These are phyloP conservation scores for Annulohypoxylon nitens DNA, from an alignment of 495 filamentous ascomycete genomes.

Conservation along the genomic window DNA sequence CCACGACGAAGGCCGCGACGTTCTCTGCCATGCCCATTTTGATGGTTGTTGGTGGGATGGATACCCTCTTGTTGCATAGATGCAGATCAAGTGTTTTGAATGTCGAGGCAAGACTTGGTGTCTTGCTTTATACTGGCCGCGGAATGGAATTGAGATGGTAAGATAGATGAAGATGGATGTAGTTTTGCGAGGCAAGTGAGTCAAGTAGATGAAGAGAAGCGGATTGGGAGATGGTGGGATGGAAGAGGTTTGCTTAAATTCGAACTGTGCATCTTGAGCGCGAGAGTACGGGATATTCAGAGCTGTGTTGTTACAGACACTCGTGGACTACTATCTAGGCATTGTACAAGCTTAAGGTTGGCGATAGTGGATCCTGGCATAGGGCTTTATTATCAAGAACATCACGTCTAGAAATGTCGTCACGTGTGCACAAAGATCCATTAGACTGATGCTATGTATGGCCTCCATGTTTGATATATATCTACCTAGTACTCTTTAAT, in stretches of 20 bases:
- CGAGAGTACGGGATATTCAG: background rate
- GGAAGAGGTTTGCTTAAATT: background rate
- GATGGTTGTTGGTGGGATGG: background rate
- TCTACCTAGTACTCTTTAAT: background rate
- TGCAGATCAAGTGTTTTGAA: background rate
- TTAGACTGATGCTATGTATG: background rate
- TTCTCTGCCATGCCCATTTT: background rate
- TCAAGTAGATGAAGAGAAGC: background rate
- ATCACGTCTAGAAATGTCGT: background rate
- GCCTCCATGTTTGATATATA: too few species aligned
- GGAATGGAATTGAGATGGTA: background rate
- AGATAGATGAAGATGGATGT: background rate
- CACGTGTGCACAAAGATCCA: conserved; percentile 1
- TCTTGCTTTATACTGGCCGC: background rate
- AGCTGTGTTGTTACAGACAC: background rate
- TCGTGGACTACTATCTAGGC: too few species aligned
- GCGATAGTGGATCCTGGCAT: background rate
- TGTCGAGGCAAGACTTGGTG: background rate
- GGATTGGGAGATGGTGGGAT: background rate
- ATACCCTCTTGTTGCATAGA: background rate
- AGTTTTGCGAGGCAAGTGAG: background rate
- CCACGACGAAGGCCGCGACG: background rate
- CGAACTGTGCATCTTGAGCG: background rate
- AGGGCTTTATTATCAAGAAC: background rate
- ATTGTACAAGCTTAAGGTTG: background rate